Conservation (phyloP, 1,284 basidiomycete species). For the Lentinus polychrous region DNA sequence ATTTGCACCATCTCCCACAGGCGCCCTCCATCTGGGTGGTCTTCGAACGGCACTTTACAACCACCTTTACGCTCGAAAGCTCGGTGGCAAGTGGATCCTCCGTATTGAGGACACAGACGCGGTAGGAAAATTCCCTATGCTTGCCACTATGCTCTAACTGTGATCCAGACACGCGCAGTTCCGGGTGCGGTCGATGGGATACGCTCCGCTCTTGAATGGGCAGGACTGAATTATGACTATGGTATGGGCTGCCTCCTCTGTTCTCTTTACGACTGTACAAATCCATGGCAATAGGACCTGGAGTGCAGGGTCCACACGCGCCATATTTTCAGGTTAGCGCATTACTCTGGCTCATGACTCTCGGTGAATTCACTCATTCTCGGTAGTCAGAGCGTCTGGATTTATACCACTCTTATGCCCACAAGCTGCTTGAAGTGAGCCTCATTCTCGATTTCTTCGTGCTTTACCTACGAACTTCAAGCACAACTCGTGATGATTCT, state of each 20-base stretch:
- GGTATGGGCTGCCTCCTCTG: slow-evolving; percentile 40
- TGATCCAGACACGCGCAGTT: slow-evolving; percentile 67
- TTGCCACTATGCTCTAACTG: neutral
- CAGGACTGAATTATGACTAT: slow-evolving; percentile 89
- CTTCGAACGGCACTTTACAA: slow-evolving; percentile 96
- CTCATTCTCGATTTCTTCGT: neutral
- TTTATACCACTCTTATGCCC: slow-evolving; percentile 72
- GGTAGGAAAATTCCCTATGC: slow-evolving; percentile 33
- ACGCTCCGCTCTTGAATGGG: slow-evolving; percentile 77
- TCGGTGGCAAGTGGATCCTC: slow-evolving; percentile 83
- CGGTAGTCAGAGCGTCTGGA: slow-evolving; percentile 81
- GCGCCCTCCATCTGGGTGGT: slow-evolving; percentile 90
- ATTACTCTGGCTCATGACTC: neutral
- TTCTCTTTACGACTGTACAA: neutral
- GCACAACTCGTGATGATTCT: no score
- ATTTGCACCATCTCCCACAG: slow-evolving; percentile 97
- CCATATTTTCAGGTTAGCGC: slow-evolving; percentile 75
- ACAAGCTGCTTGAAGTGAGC: slow-evolving; percentile 69
- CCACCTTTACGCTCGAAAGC: slow-evolving; percentile 77
- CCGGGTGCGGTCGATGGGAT: slow-evolving; percentile 82
- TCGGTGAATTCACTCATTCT: neutral
- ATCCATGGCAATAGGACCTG: slow-evolving; percentile 53
- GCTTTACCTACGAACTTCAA: neutral
- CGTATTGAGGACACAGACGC: slow-evolving; percentile 95
- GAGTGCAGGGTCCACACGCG: slow-evolving; percentile 61